Evolutionary conservation across 257 asterid genomes (phyloP), one percentile per base, ranked within the genome.

Genomic region (Nyctanthes arbortristis): DNA sequence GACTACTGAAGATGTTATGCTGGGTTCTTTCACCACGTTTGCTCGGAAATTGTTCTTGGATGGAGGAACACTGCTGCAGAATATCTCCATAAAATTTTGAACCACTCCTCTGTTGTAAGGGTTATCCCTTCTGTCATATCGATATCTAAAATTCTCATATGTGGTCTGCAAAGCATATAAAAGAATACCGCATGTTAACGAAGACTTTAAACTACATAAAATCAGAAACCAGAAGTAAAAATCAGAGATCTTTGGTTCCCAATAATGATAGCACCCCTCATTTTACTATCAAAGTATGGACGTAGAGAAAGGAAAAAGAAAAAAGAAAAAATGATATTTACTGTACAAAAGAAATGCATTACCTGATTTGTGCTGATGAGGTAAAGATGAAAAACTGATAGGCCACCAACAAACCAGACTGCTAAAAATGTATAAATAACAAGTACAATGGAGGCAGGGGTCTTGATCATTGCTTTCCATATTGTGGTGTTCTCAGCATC

Each of bases 351-450:
- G 12, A 28, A 73, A 5, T 0, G 28, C n/a, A 60, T 67, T 74
- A 90, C 98, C 97, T 88, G 98, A 74, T 92, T 92, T 70, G 91
- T 84, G 35, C 88, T 45, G 63, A 90, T 85, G 73, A 92, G 94
- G 75, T 89, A 90, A 65, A 89, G 83, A 75, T 90, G 98, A 81
- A 92, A 92, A 66, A 84, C 49, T 1, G 97, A 70, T 7, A 92
- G 89, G 59, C 98, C 98, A 0, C 98, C 98, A 24, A 92, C 97
- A 61, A 92, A 92, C 98, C 98, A 92, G 55, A 85, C 85, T 3
- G 85, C n/a, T n/a, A n/a, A n/a, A 73, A 92, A 92, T 9, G 95
- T 77, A 65, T 92, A 92, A 57, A 78, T 66, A 31, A 92, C 72
- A 28, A 92, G 95, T 34, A n/a, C 88, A 20, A 86, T 80, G 66